Percentiles rank a stretch among this genome's conserved stretches.
These are phyloP conservation scores for Leccinum boreale DNA, from an alignment of 768 basidiomycete species.

Conservation along the genomic window DNA sequence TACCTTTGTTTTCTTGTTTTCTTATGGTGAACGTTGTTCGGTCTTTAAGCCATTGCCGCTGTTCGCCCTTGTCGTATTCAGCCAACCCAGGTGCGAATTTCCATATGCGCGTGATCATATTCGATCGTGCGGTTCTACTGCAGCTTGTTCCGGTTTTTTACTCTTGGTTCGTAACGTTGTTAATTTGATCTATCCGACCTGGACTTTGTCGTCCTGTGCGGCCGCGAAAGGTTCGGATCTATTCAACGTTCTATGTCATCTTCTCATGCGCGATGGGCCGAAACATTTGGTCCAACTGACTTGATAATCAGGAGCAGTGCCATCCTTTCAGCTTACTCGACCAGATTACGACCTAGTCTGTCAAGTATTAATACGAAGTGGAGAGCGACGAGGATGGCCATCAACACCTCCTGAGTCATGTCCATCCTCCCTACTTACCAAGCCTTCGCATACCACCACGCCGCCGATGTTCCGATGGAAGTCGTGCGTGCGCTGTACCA, in stretches of 20 bases:
- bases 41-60: background rate
- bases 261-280: background rate
- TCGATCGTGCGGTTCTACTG: background rate
- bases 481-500: conserved; percentile 31
- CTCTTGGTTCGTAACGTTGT: conserved; percentile 4
- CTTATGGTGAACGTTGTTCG: background rate
- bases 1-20: background rate
- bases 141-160: background rate
- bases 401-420: conserved; percentile 18
- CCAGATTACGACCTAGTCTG: background rate
- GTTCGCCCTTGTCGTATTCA: background rate
- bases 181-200: background rate
- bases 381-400: background rate
- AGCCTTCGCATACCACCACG: conserved; percentile 3
- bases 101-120: background rate
- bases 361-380: background rate
- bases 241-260: background rate
- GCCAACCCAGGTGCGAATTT: background rate
- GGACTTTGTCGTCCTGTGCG: background rate
- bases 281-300: background rate
- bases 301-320: background rate
- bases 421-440: background rate
- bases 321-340: background rate
- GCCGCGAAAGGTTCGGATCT: background rate
- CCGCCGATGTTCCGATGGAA: conserved; percentile 14